phyloP scores from a whole-genome alignment of 2,329 filamentous ascomycete species.

The Sporothrix luriei region DNA sequence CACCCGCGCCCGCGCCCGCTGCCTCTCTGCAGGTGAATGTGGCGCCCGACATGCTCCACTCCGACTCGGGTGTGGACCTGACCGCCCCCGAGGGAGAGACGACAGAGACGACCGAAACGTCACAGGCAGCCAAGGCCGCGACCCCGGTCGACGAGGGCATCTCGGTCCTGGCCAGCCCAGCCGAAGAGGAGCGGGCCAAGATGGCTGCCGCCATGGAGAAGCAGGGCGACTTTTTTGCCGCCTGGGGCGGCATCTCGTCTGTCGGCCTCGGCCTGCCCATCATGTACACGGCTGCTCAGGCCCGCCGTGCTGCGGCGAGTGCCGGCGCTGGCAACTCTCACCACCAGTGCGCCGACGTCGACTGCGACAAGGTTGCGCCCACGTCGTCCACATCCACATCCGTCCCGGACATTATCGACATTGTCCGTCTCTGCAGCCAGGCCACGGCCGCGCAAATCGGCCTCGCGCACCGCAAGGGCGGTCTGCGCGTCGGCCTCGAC shows the following conservation, averaged over 20 bases:
- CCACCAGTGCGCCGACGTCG: slow-evolving; percentile 27
- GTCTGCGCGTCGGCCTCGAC: slow-evolving; percentile 77
- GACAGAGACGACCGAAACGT: slow-evolving; percentile 37
- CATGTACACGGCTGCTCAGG: slow-evolving; percentile 74
- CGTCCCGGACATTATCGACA: slow-evolving; percentile 66
- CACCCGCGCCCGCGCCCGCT: slow-evolving; percentile 3
- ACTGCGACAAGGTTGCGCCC: slow-evolving; percentile 38
- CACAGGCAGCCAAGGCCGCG: not conserved
- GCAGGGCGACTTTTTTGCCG: slow-evolving; percentile 85
- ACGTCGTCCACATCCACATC: slow-evolving; percentile 43
- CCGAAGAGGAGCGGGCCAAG: slow-evolving; percentile 38
- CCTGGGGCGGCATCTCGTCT: slow-evolving; percentile 94
- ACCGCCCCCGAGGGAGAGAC: slow-evolving; percentile 42
- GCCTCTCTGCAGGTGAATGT: slow-evolving; percentile 34
- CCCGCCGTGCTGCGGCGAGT: slow-evolving; percentile 52
- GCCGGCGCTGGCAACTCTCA: slow-evolving; percentile 22
- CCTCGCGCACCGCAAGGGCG: slow-evolving; percentile 78
- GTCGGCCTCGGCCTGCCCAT: slow-evolving; percentile 92
- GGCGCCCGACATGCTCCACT: slow-evolving; percentile 47
- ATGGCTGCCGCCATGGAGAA: slow-evolving; percentile 36
- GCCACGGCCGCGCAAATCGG: slow-evolving; percentile 91
- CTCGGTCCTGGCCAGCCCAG: slow-evolving; percentile 34
- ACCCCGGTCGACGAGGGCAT: slow-evolving; percentile 35
- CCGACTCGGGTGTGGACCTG: slow-evolving; percentile 59
- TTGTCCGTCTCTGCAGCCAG: slow-evolving; percentile 81